These are phyloP conservation scores for Verticillium longisporum DNA, from an alignment of 2,329 filamentous ascomycete genomes.

Conservation along the genomic window DNA sequence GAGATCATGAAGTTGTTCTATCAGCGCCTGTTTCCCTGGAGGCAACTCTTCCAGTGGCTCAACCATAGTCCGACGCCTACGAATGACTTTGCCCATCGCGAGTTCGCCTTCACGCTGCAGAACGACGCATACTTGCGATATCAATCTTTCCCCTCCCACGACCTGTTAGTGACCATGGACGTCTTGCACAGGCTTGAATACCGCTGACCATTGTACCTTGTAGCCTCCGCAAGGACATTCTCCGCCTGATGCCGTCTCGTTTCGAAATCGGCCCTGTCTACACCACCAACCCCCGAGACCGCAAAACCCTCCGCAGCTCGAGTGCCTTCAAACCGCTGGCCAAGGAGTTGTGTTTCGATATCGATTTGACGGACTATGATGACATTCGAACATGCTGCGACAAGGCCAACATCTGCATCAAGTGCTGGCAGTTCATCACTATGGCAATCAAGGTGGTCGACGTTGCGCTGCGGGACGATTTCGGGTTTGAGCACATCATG, in stretches of 20 bases:
- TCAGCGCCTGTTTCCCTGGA: constrained; percentile 90
- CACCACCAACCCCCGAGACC: constrained; percentile 84
- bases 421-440: constrained; percentile 95
- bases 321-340: constrained; percentile 77
- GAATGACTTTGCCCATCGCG: constrained; percentile 84
- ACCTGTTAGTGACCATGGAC: constrained; percentile 33
- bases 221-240: constrained; percentile 83
- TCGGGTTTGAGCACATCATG: constrained; percentile 93
- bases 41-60: constrained; percentile 93
- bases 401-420: constrained; percentile 86
- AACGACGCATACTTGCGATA: constrained; percentile 92
- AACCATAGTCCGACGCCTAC: constrained; percentile 86
- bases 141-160: constrained; percentile 56
- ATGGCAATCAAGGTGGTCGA: constrained; percentile 97
- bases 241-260: constrained; percentile 80
- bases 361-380: constrained; percentile 98
- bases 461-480: constrained; percentile 80
- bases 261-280: constrained; percentile 99
- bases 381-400: constrained; percentile 92
- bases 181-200: background rate
- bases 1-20: constrained; percentile 92
- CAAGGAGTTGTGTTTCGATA: constrained; percentile 98
- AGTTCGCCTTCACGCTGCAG: constrained; percentile 92
- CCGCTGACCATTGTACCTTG: background rate
- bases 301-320: constrained; percentile 77